Evolutionary conservation across 176 grass and related monocot genomes (phyloP).

Genomic region (Aegilops bicornis): DNA sequence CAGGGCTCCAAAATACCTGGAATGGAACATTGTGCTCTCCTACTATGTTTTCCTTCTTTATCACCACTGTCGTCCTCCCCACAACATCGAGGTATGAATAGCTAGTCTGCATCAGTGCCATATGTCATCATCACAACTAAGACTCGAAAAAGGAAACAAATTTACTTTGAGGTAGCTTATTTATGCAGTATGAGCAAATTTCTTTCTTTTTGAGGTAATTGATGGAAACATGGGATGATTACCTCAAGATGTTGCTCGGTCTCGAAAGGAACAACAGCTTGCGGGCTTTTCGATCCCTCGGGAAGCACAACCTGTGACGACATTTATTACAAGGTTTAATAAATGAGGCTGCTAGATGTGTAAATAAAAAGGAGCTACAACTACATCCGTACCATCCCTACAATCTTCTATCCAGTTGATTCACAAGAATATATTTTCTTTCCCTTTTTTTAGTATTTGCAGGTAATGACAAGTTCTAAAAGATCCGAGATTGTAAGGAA

Average conservation of each 20-base stretch:
- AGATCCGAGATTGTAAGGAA: constrained; percentile 1
- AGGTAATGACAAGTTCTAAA: constrained; percentile 3
- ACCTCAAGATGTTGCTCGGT: constrained; percentile 66
- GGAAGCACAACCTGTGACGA: constrained; percentile 63
- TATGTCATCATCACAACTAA: background rate
- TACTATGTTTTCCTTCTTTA: constrained; percentile 71
- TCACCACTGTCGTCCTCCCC: constrained; percentile 67
- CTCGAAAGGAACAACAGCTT: constrained; percentile 60
- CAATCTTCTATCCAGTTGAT: background rate
- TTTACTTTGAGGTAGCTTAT: background rate
- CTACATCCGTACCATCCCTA: background rate
- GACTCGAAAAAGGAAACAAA: background rate
- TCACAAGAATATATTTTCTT: background rate
- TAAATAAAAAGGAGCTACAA: background rate
- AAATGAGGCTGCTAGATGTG: constrained; percentile 6
- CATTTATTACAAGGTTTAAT: background rate
- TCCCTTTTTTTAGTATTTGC: background rate
- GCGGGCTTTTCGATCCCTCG: constrained; percentile 70
- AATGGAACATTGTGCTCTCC: constrained; percentile 70
- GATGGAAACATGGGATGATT: constrained; percentile 23
- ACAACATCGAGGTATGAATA: constrained; percentile 78
- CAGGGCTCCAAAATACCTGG: constrained; percentile 48
- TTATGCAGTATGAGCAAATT: background rate
- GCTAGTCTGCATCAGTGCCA: constrained; percentile 49
- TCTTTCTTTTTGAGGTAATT: background rate